These are phyloP conservation scores for Aaosphaeria arxii DNA, from an alignment of 2,329 filamentous ascomycete species.

Conservation along the genomic window DNA sequence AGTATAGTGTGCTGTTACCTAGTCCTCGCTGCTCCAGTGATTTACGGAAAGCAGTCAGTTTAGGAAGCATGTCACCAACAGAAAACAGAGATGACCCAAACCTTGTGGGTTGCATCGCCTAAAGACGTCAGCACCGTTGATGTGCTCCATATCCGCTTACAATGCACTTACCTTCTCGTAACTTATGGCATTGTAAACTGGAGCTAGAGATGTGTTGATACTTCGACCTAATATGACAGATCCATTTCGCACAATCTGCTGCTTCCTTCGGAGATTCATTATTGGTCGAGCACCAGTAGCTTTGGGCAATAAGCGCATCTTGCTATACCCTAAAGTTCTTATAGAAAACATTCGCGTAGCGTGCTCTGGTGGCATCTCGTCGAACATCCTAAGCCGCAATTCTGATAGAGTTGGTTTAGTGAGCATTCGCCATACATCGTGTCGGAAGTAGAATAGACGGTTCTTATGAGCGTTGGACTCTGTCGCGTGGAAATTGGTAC, in stretches of 20 bases:
- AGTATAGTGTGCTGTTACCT: constrained; percentile 59
- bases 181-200: constrained; percentile 73
- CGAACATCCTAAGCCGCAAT: constrained; percentile 72
- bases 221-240: constrained; percentile 58
- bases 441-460: constrained; percentile 86
- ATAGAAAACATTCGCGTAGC: constrained; percentile 59
- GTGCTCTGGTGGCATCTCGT: constrained; percentile 63
- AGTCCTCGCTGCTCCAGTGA: constrained; percentile 39
- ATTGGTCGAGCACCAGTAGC: constrained; percentile 74
- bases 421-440: constrained; percentile 82
- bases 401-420: constrained; percentile 67
- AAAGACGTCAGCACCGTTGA: constrained; percentile 6
- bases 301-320: constrained; percentile 81
- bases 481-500: constrained; percentile 89
- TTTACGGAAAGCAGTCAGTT: constrained; percentile 67
- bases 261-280: constrained; percentile 74
- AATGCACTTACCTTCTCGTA: constrained; percentile 67
- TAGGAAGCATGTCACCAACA: constrained; percentile 73
- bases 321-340: constrained; percentile 70
- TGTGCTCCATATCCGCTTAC: not conserved
- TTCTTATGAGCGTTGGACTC: constrained; percentile 81
- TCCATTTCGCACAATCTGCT: constrained; percentile 51
- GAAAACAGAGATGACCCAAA: constrained; percentile 83
- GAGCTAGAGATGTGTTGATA: constrained; percentile 68
- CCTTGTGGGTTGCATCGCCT: constrained; percentile 46